Evolutionary conservation across 345 rosid genomes (phyloP).

Genomic region (Murraya koenigii): DNA sequence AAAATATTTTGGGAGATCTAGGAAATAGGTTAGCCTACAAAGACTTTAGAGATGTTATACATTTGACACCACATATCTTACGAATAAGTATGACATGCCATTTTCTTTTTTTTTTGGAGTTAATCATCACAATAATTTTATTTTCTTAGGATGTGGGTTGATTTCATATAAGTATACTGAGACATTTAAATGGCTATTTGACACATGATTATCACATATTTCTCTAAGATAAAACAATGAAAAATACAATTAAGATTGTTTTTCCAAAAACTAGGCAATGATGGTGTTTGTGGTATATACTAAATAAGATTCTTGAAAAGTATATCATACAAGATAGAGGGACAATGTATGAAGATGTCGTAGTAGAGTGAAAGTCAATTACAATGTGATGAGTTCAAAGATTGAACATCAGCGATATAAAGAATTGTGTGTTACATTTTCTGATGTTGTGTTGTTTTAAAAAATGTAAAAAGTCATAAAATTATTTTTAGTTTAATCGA

Average conservation of each 20-base stretch:
- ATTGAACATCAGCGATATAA: neutral
- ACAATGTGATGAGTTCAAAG: neutral
- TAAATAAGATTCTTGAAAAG: neutral
- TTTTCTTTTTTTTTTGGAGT: neutral
- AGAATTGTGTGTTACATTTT: neutral
- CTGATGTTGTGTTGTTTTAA: neutral
- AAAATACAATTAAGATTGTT: neutral
- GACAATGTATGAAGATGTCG: neutral
- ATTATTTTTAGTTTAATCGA: neutral
- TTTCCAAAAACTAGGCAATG: neutral
- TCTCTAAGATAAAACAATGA: neutral
- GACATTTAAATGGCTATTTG: neutral
- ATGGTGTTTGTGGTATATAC: neutral
- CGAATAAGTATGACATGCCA: too few relatives aligned
- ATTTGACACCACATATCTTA: too few relatives aligned
- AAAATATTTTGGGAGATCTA: accelerated
- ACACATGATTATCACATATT: neutral
- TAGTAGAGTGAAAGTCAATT: neutral
- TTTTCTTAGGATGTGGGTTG: neutral
- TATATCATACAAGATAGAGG: neutral
- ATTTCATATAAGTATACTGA: neutral
- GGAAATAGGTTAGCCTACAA: accelerated
- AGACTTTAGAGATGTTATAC: too few relatives aligned
- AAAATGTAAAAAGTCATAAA: neutral
- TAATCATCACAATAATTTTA: neutral